phyloP scores from a whole-genome alignment of 192 early-diverging fungal species.

The Coemansia guatemalensis region DNA sequence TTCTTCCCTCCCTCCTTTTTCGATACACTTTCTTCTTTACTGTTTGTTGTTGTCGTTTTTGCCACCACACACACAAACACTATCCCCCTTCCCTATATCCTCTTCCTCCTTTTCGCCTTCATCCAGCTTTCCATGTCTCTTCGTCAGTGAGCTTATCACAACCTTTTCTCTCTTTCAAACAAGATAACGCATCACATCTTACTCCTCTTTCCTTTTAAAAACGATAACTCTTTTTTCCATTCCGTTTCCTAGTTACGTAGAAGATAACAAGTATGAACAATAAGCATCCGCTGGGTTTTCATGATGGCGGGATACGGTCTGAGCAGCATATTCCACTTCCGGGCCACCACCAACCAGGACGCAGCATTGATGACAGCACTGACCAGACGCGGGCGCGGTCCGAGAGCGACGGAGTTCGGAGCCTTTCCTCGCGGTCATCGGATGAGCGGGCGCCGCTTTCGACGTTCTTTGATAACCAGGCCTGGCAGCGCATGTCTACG shows the following conservation, averaged over 20 bases:
- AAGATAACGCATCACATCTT: background rate
- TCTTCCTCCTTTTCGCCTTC: too few relatives aligned
- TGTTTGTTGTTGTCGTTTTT: too few relatives aligned
- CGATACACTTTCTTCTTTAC: background rate
- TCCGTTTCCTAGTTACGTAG: background rate
- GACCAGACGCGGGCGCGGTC: conserved; percentile 27
- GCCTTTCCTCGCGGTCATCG: conserved; percentile 34
- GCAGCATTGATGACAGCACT: background rate
- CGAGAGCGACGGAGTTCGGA: conserved; percentile 33
- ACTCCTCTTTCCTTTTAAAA: background rate
- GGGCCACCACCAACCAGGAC: conserved; percentile 16
- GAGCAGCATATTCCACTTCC: conserved; percentile 30
- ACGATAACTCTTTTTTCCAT: background rate
- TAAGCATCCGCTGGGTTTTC: conserved; percentile 3
- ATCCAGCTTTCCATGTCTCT: too few relatives aligned
- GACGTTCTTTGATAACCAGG: conserved; percentile 37
- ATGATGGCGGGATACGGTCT: conserved; percentile 16
- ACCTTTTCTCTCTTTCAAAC: background rate
- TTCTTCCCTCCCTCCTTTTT: background rate
- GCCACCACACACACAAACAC: too few relatives aligned
- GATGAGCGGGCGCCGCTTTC: conserved; percentile 44
- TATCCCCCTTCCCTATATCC: too few relatives aligned
- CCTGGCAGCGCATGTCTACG: conserved; percentile 49
- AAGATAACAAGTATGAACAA: conserved; percentile 6
- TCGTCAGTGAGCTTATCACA: too few relatives aligned